Percentiles rank a stretch among this genome's conserved stretches.
Conservation (phyloP, 306 rosid genomes). For the Inga laurina region DNA sequence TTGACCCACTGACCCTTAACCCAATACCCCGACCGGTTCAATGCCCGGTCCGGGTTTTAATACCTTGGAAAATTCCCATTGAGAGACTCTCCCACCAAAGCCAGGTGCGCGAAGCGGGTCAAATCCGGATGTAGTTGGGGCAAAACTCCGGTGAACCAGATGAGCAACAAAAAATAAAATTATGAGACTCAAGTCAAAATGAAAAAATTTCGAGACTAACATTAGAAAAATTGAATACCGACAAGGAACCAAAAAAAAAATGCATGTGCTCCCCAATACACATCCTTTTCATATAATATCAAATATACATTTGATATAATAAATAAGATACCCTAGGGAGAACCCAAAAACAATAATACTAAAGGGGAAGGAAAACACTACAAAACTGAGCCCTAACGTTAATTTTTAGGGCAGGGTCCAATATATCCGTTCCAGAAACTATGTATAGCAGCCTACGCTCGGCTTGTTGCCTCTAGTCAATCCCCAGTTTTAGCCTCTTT, state of each 20-base stretch:
- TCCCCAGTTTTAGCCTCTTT: constrained; percentile 16
- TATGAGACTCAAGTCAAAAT: no score
- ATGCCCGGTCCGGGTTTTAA: no score
- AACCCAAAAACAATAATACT: neutral
- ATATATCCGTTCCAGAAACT: neutral
- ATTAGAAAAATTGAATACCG: neutral
- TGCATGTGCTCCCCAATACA: neutral
- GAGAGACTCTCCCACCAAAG: no score
- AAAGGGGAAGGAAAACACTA: neutral
- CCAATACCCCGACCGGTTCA: no score
- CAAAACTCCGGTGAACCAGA: no score
- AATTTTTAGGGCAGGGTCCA: constrained; percentile 8
- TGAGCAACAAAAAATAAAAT: no score
- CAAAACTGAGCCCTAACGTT: constrained; percentile 32
- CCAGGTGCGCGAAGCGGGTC: no score
- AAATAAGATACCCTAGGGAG: constrained; percentile 2
- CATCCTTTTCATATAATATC: neutral
- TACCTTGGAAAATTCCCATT: no score
- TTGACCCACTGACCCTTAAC: no score
- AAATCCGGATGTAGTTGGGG: no score
- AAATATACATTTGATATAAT: constrained; percentile 15
- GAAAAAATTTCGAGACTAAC: no score
- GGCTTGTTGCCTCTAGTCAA: constrained; percentile 17
- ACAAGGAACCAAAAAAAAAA: no score
- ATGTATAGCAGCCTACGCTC: neutral